Evolutionary conservation across 2,329 filamentous ascomycete genomes (phyloP).

Genomic region (Stylonectria norvegica): DNA sequence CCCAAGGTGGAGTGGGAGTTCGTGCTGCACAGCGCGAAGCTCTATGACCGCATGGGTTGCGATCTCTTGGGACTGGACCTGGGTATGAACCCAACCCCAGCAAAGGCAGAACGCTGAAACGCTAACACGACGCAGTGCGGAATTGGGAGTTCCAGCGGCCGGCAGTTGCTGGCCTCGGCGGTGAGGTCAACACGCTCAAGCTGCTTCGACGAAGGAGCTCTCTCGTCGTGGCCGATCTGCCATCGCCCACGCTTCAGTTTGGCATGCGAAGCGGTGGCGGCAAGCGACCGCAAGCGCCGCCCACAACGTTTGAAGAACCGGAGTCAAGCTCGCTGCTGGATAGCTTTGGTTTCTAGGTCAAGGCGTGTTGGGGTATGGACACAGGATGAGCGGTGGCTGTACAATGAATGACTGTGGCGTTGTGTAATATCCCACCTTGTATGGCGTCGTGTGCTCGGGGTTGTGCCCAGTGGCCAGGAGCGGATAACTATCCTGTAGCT

Average conservation of each 20-base stretch:
- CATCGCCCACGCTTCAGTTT: conserved; percentile 40
- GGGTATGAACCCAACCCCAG: conserved; percentile 46
- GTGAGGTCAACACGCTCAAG: conserved; percentile 61
- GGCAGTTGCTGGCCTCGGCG: conserved; percentile 35
- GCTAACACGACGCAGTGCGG: conserved; percentile 50
- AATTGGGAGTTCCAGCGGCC: conserved; percentile 77
- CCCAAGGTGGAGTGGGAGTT: conserved; percentile 84
- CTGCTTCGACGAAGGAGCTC: conserved; percentile 70
- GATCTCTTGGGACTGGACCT: conserved; percentile 85
- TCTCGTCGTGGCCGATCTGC: conserved; percentile 74
- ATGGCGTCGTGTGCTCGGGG: no score
- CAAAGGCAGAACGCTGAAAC: neutral
- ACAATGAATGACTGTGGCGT: no score
- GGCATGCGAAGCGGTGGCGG: conserved; percentile 39
- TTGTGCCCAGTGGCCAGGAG: no score
- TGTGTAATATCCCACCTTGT: no score
- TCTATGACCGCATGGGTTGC: conserved; percentile 91
- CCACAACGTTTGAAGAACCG: conserved; percentile 88
- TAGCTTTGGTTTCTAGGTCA: conserved; percentile 79
- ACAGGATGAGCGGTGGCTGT: no score
- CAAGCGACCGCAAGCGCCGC: conserved; percentile 52
- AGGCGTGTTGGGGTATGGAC: neutral
- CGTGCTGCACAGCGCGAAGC: conserved; percentile 75
- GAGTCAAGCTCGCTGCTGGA: conserved; percentile 84
- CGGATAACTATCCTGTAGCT: no score